Conservation (phyloP, 2,329 filamentous ascomycete species). For the Ophiocordyceps camponoti-saundersi region DNA sequence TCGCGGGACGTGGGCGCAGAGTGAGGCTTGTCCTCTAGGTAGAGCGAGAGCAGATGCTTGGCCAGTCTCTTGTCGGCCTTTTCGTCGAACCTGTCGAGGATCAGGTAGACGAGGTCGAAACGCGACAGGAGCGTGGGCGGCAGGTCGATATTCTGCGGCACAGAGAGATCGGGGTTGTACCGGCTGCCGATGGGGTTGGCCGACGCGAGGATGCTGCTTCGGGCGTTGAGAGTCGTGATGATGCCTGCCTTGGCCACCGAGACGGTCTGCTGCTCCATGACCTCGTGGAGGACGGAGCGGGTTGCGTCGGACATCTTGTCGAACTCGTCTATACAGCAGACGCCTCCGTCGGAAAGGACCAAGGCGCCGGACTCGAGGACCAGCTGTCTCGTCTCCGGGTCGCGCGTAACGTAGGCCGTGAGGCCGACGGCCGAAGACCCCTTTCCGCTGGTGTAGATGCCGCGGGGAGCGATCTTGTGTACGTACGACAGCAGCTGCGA, state of each 20-base stretch:
- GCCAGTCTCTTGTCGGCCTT: conserved; percentile 77
- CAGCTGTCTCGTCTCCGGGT: conserved; percentile 96
- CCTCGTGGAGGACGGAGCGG: conserved; percentile 97
- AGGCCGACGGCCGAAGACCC: conserved; percentile 94
- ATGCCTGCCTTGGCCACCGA: conserved; percentile 98
- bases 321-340: conserved; percentile 97
- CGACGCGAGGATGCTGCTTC: conserved; percentile 87
- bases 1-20: conserved; percentile 60
- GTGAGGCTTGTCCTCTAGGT: conserved; percentile 88
- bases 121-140: conserved; percentile 97
- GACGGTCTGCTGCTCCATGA: conserved; percentile 99
- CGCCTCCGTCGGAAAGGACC: conserved; percentile 93
- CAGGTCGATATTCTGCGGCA: conserved; percentile 96
- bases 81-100: conserved; percentile 94
- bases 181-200: conserved; percentile 90
- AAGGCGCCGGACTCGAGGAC: conserved; percentile 96
- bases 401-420: conserved; percentile 90
- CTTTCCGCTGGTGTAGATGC: conserved; percentile 95
- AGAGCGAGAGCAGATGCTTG: conserved; percentile 85
- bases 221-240: conserved; percentile 89
- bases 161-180: conserved; percentile 92
- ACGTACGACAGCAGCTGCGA: conserved; percentile 98
- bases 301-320: conserved; percentile 99
- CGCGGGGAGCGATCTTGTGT: conserved; percentile 83
- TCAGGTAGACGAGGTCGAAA: conserved; percentile 97